phyloP scores from a whole-genome alignment of 2,329 filamentous ascomycete species.

The Ramularia collo-cygni region DNA sequence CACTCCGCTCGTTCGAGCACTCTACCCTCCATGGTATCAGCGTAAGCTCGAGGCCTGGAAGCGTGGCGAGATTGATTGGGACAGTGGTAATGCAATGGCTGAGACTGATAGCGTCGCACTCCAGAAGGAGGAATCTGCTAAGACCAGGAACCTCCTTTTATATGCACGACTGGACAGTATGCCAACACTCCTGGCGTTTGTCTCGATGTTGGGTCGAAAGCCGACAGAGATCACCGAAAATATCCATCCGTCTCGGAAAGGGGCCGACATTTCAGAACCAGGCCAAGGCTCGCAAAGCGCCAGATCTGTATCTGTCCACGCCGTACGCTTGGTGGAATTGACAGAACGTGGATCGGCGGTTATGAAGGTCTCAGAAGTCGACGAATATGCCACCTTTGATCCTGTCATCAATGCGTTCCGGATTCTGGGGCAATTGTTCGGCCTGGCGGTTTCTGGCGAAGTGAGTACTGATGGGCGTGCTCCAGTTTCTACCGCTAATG shows the following conservation, averaged over 20 bases:
- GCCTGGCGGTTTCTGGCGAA: constrained; percentile 73
- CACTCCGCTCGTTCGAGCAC: constrained; percentile 63
- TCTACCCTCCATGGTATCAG: constrained; percentile 75
- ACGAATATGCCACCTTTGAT: constrained; percentile 60
- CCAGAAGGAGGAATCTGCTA: constrained; percentile 45
- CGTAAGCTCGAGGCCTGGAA: constrained; percentile 68
- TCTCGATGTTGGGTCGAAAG: constrained; percentile 64
- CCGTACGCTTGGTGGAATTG: constrained; percentile 76
- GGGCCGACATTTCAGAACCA: constrained; percentile 7
- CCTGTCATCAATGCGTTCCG: constrained; percentile 88
- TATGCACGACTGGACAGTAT: constrained; percentile 81
- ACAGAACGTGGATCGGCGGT: constrained; percentile 91
- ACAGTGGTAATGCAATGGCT: constrained; percentile 48
- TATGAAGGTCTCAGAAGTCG: constrained; percentile 82
- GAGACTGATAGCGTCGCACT: constrained; percentile 30
- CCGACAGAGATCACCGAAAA: constrained; percentile 35
- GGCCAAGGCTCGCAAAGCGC: constrained; percentile 1
- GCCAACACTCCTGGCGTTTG: constrained; percentile 71
- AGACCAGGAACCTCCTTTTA: constrained; percentile 62
- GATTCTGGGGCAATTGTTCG: constrained; percentile 77
- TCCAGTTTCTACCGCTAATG: background rate
- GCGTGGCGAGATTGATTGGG: constrained; percentile 86
- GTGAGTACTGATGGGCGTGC: background rate
- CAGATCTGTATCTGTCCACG: constrained; percentile 52
- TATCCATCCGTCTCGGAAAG: constrained; percentile 30